These are phyloP conservation scores for Lichtheimia ramosa DNA, from an alignment of 371 early-diverging fungal species.

Conservation along the genomic window DNA sequence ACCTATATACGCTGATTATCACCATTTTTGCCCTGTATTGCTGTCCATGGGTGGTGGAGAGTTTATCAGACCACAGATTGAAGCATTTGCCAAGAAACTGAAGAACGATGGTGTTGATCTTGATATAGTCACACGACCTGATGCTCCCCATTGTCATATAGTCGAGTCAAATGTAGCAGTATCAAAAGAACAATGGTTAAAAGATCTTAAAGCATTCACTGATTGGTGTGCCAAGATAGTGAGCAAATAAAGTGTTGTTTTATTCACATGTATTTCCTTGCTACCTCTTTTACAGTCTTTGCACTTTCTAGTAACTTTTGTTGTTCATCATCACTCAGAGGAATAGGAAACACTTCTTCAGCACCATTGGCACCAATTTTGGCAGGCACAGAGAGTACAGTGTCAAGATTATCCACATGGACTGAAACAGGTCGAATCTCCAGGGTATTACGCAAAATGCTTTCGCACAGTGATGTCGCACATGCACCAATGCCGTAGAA, in stretches of 20 bases:
- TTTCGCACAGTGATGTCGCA: conserved; percentile 67
- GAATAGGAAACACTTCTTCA: conserved; percentile 62
- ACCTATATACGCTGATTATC: conserved; percentile 21
- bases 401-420: conserved; percentile 58
- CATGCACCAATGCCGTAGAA: conserved; percentile 88
- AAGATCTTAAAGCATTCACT: neutral
- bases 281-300: neutral
- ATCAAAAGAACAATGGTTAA: conserved; percentile 11
- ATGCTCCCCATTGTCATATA: conserved; percentile 29
- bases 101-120: conserved; percentile 23
- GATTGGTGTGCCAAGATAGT: conserved; percentile 12
- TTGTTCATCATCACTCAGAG: conserved; percentile 58
- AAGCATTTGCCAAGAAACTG: conserved; percentile 11
- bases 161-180: conserved; percentile 6
- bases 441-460: conserved; percentile 64
- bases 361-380: conserved; percentile 71
- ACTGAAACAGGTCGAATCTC: conserved; percentile 67
- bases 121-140: conserved; percentile 16
- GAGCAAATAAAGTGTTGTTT: too few species aligned
- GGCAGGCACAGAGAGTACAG: conserved; percentile 72
- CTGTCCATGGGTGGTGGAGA: conserved; percentile 29
- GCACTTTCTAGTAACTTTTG: conserved; percentile 48
- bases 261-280: neutral
- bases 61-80: conserved; percentile 22
- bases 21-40: conserved; percentile 23